A percentile compares a stretch with the other conserved stretches of the same genome.
These are phyloP conservation scores for Fragaria vesca DNA, from an alignment of 306 rosid species.

Conservation along the genomic window DNA sequence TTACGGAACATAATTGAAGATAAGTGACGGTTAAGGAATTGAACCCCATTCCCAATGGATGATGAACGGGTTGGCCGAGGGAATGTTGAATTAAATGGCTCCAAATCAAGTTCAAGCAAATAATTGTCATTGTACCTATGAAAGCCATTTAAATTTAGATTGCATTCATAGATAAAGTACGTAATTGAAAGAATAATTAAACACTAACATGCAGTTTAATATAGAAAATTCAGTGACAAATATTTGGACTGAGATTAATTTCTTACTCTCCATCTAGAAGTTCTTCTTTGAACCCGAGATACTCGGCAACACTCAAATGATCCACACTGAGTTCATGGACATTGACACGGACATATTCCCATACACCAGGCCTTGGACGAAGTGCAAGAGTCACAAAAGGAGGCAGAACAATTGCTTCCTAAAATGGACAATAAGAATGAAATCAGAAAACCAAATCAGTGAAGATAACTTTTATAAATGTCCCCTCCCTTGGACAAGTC, in stretches of 20 bases:
- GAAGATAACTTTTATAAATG: not conserved
- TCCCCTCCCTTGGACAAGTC: not conserved
- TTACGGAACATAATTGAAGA: constrained; percentile 82
- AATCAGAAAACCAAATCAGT: not conserved
- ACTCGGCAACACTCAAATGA: constrained; percentile 67
- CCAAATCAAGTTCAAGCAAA: constrained; percentile 83
- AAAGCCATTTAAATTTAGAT: not conserved
- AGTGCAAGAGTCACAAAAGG: constrained; percentile 75
- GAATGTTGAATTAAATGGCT: constrained; percentile 85
- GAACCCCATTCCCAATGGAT: constrained; percentile 96
- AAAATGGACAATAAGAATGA: constrained; percentile 5
- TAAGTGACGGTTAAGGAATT: constrained; percentile 94
- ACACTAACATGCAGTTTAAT: not conserved
- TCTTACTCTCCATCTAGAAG: constrained; percentile 60
- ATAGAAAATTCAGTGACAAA: constrained; percentile 1
- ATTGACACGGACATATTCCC: constrained; percentile 80
- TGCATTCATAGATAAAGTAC: not conserved
- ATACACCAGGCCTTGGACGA: constrained; percentile 82
- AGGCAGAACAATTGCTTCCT: constrained; percentile 77
- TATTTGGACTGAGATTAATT: constrained; percentile 20
- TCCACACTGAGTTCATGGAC: constrained; percentile 70
- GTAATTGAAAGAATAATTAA: not conserved
- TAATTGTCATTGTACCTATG: constrained; percentile 42
- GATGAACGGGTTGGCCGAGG: constrained; percentile 88
- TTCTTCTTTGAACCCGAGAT: constrained; percentile 69